Evolutionary conservation across 805 yeast species (phyloP), one percentile per base, ranked within the genome.

Genomic region (Saturnispora silvae): DNA sequence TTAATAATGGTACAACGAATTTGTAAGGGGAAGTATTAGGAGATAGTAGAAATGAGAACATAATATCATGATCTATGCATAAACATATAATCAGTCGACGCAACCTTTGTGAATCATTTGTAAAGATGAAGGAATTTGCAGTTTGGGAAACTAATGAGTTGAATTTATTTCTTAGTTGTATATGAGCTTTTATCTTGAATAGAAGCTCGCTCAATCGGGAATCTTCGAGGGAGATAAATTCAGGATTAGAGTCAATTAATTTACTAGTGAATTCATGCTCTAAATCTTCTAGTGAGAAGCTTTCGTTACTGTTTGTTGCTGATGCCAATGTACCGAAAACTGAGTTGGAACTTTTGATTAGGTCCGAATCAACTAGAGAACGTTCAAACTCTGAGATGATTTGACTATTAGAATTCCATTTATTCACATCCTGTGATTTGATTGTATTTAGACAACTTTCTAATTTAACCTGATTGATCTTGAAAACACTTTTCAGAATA

Each of bases 151-250:
- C 45, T 1, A 59, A 46, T 3, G 60, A 33, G 45, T 79, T 49
- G 44, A 69, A 50, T 16, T 36, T 47, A 49, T 68, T 54, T 57
- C 66, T 48, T 35, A 68, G 46, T 34, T 69, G 61, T 44, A 77
- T 56, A 57, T 73, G 49, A 42, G 56, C 56, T 14, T 59, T 56
- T 59, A 80, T 59, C 52, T 65, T 46, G 39, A 54, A 49, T 42
- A 81, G 40, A 58, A 80, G 56, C 47, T 68, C 63, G 43, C 65
- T 38, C 53, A 81, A 51, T 34, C 70, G 63, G 7, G 83, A 72
- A 40, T 70, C 75, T 32, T 77, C 69, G 20, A 65, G 54, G 0
- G 72, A 54, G 2, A 61, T 62, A 43, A 68, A 65, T 40, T 72
- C 78, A 14, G 69, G 67, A 37, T 68, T 62, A 7, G 63, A 59